These are phyloP conservation scores for Colletotrichum agaves DNA, from an alignment of 2,329 filamentous ascomycete genomes.

Conservation along the genomic window DNA sequence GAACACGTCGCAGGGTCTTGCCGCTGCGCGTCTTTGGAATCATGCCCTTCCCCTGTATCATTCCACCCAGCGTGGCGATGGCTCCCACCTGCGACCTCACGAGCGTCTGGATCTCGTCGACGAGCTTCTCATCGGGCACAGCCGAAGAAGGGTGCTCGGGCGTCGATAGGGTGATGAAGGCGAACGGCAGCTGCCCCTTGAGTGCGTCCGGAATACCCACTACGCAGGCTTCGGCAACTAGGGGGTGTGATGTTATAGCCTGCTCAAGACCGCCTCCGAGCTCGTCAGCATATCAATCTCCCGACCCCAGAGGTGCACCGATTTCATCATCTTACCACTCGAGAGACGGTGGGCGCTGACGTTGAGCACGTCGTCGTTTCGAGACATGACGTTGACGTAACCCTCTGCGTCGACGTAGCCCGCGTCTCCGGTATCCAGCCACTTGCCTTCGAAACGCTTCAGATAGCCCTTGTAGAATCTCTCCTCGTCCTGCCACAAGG, in stretches of 20 bases:
- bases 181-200: conserved; percentile 93
- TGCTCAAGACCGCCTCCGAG: conserved; percentile 83
- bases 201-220: conserved; percentile 86
- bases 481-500: conserved; percentile 86
- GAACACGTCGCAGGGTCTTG: conserved; percentile 85
- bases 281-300: too few relatives aligned
- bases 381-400: conserved; percentile 72
- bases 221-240: conserved; percentile 85
- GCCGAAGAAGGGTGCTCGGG: conserved; percentile 62
- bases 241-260: conserved; percentile 83
- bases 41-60: conserved; percentile 85
- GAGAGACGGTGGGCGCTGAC: conserved; percentile 94
- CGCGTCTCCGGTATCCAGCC: conserved; percentile 92
- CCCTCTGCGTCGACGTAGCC: conserved; percentile 84
- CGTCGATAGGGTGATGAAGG: conserved; percentile 74
- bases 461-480: conserved; percentile 89
- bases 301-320: too few relatives aligned
- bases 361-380: conserved; percentile 89
- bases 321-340: conserved; percentile 68
- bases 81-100: conserved; percentile 86
- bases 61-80: conserved; percentile 86
- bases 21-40: conserved; percentile 94
- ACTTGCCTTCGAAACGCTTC: conserved; percentile 81
- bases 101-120: conserved; percentile 74
- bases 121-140: conserved; percentile 56